Evolutionary conservation across 441 rosid genomes (phyloP), one percentile per base, ranked within the genome.

Genomic region (Syzygium malaccense): DNA sequence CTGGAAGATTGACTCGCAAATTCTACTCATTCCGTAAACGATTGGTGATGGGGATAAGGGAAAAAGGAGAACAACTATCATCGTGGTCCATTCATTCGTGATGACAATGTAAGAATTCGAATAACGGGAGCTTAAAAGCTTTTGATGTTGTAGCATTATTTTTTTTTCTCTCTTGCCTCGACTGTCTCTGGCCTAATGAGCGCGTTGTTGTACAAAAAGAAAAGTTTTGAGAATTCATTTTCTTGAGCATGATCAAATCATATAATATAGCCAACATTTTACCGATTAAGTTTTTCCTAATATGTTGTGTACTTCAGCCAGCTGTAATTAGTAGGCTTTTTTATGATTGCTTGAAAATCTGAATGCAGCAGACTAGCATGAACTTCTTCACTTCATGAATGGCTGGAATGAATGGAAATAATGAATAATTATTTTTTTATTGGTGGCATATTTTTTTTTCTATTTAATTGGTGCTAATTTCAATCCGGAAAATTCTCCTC

Each of bases 1-100:
- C 89, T 30, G 58, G 93, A 93, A 89, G 85, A 78, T 60, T 95
- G 93, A 92, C 11, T 75, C 7, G 7, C 87, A 62, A 71, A 85
- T 88, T 55, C 55, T 51, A 49, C 54, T 91, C 49, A 85, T 55
- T 26, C 88, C 86, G 66, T 49, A 79, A 89, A 86, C 84, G 53
- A 68, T 68, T 13, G 49, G 15, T 85, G 64, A 89, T 56, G 71
- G 54, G 68, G 85, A 56, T 71, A 71, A 33, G 84, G 71, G 37
- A 78, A 64, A 64, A 85, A 60, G 49, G 62, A 86, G 12, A 37
- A 86, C 45, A 57, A 45, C 15, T 25, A 23, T 17, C 45, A 11
- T 17, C 45, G 6, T 13, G 30, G 41, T 33, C 49, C 49, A 37
- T 75, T 75, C 83, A 23, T 75, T 41, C 41, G 51, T 12, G 83